Percentiles rank a stretch among this genome's conserved stretches.
Conservation (phyloP, 2,329 filamentous ascomycete species). For the Paraphoma chrysanthemicola region DNA sequence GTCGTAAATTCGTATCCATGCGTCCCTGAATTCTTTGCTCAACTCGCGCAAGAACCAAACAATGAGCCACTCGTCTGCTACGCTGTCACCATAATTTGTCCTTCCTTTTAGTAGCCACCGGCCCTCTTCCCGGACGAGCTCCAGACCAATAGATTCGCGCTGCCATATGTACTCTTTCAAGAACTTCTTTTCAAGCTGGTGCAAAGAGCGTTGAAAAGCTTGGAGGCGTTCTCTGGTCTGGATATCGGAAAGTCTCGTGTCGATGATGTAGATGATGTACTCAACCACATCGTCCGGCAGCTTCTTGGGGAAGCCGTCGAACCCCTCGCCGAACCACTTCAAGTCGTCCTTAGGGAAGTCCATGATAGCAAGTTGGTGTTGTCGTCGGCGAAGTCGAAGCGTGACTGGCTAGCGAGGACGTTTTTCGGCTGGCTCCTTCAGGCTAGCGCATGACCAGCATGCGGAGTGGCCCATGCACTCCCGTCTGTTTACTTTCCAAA, state of each 20-base stretch:
- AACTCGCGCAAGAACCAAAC: conserved; percentile 88
- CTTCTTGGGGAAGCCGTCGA: conserved; percentile 69
- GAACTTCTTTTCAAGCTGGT: conserved; percentile 67
- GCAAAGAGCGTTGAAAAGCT: conserved; percentile 72
- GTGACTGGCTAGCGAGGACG: conserved; percentile 23
- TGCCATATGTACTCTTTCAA: conserved; percentile 96
- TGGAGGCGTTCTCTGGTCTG: conserved; percentile 72
- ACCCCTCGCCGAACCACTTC: conserved; percentile 71
- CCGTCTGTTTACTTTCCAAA: conserved; percentile 20
- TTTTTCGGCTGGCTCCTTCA: conserved; percentile 20
- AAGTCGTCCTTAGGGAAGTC: conserved; percentile 59
- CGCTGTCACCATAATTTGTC: conserved; percentile 90
- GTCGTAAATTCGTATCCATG: conserved; percentile 86
- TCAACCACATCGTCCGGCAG: conserved; percentile 86
- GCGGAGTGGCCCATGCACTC: conserved; percentile 17
- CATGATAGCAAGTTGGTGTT: conserved; percentile 29
- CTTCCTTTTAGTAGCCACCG: conserved; percentile 71
- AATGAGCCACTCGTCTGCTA: conserved; percentile 97
- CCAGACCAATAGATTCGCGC: conserved; percentile 78
- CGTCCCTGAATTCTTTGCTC: conserved; percentile 71
- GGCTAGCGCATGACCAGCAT: conserved; percentile 14
- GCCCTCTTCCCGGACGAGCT: conserved; percentile 65
- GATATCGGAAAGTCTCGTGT: conserved; percentile 60
- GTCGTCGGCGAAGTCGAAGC: conserved; percentile 24
- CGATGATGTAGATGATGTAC: conserved; percentile 79